Base-by-base conservation (phyloP, 352 stramenopile species). In the Peronospora belbahrii region DNA sequence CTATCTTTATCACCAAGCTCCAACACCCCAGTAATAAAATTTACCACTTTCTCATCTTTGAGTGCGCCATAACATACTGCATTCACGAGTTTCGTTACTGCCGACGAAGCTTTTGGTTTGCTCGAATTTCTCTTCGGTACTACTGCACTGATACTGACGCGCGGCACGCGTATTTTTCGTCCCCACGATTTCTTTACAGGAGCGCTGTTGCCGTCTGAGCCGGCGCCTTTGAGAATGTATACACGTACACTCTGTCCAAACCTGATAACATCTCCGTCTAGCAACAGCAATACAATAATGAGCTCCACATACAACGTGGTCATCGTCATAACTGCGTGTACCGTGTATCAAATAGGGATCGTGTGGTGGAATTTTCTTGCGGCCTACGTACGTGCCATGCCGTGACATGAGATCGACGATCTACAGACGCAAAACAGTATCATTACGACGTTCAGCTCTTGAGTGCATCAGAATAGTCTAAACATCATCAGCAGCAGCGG, bases 341-440 rank as follows among this genome's bases (percentile, higher is more conserved):
- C 74, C 75, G 25, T 90, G 83, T 17, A 94, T 61, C 27, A 94
- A 40, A 43, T 68, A 86, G 17, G 83, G 83, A 45, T 94, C 83
- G 19, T 94, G 83, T 0, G 83, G 83, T 5, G 83, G 80, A 24
- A 94, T 72, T 61, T 94, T 91, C 47, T 85, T 89, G 15, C 75
- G 68, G 2, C 70, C 72, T 15, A 94, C 78, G 38, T 84, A 92
- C 32, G 83, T 94, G 14, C 83, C 83, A 39, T 94, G 83, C 6
- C 83, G 78, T 15, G 83, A 94, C 83, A 94, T 94, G 10, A 94
- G 55, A 37, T 94, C 83, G 42, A 91, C 81, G 34, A 94, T 68
- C 83, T 94, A 61, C 39, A 28, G 30, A 32, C 3, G 44, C 36
- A 57, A 23, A 52, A 7, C 2, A 32, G 5, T 5, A 49, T 15